Evolutionary conservation across 1,284 basidiomycete genomes (phyloP).

Genomic region (Papiliotrema fonsecae): DNA sequence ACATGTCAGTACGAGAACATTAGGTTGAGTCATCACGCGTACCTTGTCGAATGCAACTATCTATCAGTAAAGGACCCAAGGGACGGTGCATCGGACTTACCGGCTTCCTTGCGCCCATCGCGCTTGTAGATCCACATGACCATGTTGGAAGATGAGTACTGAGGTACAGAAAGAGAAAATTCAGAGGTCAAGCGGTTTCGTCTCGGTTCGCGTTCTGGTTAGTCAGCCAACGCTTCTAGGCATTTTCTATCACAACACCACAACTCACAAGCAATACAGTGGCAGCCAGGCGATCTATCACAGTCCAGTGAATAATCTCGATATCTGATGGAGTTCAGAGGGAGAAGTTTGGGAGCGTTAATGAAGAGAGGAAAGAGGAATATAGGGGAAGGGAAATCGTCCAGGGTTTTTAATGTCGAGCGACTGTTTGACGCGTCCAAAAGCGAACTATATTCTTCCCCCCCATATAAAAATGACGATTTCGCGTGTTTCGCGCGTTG

Average conservation of each 20-base stretch:
- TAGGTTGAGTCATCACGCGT: neutral
- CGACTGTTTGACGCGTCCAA: neutral
- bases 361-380: conserved; percentile 1
- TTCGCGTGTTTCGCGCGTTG: no score
- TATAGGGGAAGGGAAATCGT: conserved; percentile 1
- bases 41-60: conserved; percentile 41
- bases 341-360: neutral
- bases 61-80: neutral
- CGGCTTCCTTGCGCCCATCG: conserved; percentile 45
- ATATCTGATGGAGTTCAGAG: neutral
- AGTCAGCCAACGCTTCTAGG: no score
- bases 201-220: no score
- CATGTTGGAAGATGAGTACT: conserved; percentile 18
- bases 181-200: neutral
- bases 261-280: no score
- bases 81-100: conserved; percentile 13
- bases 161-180: neutral
- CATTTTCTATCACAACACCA: no score
- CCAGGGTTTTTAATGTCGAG: neutral
- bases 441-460: no score
- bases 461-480: no score
- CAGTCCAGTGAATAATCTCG: no score
- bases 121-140: conserved; percentile 48
- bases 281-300: no score
- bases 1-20: conserved; percentile 8